Base-by-base conservation (phyloP, 345 rosid species). In the Alliaria petiolata region DNA sequence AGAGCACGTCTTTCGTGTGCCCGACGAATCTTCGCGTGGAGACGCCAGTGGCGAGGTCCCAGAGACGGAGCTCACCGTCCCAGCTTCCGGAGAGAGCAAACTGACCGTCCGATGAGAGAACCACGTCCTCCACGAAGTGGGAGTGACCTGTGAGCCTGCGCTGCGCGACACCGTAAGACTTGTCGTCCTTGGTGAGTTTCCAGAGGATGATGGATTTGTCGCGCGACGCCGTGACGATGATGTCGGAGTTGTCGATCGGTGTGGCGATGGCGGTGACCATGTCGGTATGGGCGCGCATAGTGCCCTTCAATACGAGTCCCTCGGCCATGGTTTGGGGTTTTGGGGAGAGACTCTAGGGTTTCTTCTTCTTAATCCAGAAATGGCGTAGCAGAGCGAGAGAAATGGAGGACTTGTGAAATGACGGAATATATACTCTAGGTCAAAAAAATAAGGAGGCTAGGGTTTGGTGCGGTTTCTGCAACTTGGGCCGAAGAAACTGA, bases 11-110 rank as follows among this genome's bases (percentile, higher is more conserved):
- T 76, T 93, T 93, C 42, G 97, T 84, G 85, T 93, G 98, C 8
- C 98, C 98, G 1, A 89, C 97, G 60, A 93, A 93, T 34, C 98
- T 80, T 10, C 96, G 90, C 2, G 97, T 84, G 20, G 93, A 80
- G 36, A 59, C 71, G 0, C 97, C 98, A 16, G 89, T 30, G 11
- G 77, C 75, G 3, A 93, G 84, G 40, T 93, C 98, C 98, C 98
- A 93, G 13, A 93, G 96, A 45, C 98, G 97, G 36, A 93, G 97
- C 91, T 93, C 98, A 22, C 97, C 88, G 67, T 93, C 98, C 98
- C 98, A 93, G 34, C 93, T 83, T 22, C 98, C 96, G 20, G 98
- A 89, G 65, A 93, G 96, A 10, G 98, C 98, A 67, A 90, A 93
- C 83, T 90, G 97, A 11, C 97, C 88, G 49, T 93, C 98, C 9